These are phyloP conservation scores for Fusarium coffeatum DNA, from an alignment of 2,329 filamentous ascomycete species.

Conservation along the genomic window DNA sequence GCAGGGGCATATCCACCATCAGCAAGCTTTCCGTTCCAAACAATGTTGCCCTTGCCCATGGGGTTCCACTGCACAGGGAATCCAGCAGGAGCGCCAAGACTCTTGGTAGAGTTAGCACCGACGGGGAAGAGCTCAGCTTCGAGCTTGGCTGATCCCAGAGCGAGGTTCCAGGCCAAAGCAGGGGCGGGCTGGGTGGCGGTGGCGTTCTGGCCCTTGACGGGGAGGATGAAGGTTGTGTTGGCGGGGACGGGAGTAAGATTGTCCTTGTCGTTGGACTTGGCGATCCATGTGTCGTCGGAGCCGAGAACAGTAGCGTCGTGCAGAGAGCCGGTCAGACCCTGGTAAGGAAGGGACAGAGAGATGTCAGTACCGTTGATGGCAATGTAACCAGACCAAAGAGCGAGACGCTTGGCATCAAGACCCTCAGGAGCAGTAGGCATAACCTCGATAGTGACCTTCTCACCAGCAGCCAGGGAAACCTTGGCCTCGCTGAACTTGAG, in stretches of 20 bases:
- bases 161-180: conserved; percentile 54
- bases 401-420: conserved; percentile 51
- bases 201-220: conserved; percentile 50
- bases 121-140: conserved; percentile 59
- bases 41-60: conserved; percentile 38
- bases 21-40: conserved; percentile 61
- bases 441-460: conserved; percentile 59
- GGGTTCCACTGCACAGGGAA: conserved; percentile 54
- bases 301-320: conserved; percentile 46
- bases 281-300: conserved; percentile 44
- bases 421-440: conserved; percentile 55
- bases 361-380: conserved; percentile 54
- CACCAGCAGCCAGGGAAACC: conserved; percentile 57
- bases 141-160: conserved; percentile 59
- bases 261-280: conserved; percentile 50
- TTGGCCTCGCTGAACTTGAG: conserved; percentile 56
- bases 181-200: conserved; percentile 50
- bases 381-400: conserved; percentile 58
- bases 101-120: conserved; percentile 19
- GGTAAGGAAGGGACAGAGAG: conserved; percentile 55
- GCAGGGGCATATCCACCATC: conserved; percentile 61
- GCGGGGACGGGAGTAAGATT: conserved; percentile 42
- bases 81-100: conserved; percentile 20
- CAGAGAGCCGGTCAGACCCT: conserved; percentile 54
- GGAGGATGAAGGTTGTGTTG: conserved; percentile 57